phyloP scores from a whole-genome alignment of 1,284 basidiomycete genomes.

The Ustilago trichophora region DNA sequence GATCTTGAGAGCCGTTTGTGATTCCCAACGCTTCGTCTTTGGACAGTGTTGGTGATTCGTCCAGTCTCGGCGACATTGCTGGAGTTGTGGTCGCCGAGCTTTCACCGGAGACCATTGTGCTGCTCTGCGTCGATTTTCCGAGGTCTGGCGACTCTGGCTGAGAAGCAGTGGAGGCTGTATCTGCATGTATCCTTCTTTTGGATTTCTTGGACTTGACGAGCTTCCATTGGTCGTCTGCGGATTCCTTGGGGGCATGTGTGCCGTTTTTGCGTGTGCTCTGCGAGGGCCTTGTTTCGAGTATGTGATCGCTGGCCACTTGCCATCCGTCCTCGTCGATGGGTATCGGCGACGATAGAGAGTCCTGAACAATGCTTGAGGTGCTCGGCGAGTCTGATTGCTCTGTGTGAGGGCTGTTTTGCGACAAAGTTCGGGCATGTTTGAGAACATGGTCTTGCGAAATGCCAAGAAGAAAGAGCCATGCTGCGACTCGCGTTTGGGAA shows the following conservation, averaged over 20 bases:
- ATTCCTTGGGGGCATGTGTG: too few relatives aligned
- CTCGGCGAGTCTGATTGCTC: not conserved
- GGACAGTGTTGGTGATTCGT: not conserved
- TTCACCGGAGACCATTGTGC: not conserved
- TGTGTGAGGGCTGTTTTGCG: not conserved
- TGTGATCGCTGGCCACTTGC: slow-evolving; percentile 28
- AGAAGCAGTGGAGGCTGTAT: not conserved
- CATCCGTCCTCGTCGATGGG: slow-evolving; percentile 44
- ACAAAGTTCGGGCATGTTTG: not conserved
- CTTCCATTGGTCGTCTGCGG: slow-evolving; percentile 36
- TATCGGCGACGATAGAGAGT: slow-evolving; percentile 4
- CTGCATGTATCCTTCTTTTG: slow-evolving; percentile 6
- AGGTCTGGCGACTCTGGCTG: slow-evolving; percentile 2
- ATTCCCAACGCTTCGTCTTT: too few relatives aligned
- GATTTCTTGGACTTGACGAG: slow-evolving; percentile 31
- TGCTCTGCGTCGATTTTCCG: not conserved
- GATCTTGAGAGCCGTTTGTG: too few relatives aligned
- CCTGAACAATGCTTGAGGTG: not conserved
- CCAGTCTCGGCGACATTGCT: not conserved
- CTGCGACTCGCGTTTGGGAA: not conserved
- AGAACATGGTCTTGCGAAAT: slow-evolving; percentile 1
- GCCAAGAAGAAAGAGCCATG: slow-evolving; percentile 19
- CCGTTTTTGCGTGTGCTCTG: too few relatives aligned
- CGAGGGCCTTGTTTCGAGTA: not conserved
- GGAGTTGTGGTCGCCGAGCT: not conserved